These are phyloP conservation scores for Boletales sp. DNA, from an alignment of 768 basidiomycete genomes.

Conservation along the genomic window DNA sequence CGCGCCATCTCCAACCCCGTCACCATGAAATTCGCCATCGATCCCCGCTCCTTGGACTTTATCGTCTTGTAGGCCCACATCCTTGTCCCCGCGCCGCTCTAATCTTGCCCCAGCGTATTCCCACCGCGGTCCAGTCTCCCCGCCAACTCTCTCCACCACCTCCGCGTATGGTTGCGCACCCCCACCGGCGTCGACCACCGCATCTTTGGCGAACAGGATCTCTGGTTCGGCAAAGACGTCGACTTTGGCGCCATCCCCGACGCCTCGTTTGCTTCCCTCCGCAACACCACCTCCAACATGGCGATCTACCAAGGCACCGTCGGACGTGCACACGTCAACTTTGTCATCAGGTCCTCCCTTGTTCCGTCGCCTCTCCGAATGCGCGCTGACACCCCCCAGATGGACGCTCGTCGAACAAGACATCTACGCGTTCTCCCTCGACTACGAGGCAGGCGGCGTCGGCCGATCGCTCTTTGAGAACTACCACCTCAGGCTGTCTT, in stretches of 20 bases:
- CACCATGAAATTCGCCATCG: constrained; percentile 43
- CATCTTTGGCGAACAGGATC: constrained; percentile 58
- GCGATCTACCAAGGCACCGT: constrained; percentile 54
- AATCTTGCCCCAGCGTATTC: constrained; percentile 40
- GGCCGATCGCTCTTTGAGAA: constrained; percentile 54
- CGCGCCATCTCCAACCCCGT: constrained; percentile 48
- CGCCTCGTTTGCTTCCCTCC: constrained; percentile 52
- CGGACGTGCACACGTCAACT: constrained; percentile 54
- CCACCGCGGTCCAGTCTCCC: constrained; percentile 58
- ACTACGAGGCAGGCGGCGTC: constrained; percentile 63
- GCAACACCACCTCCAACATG: constrained; percentile 38
- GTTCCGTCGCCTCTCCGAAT: background rate
- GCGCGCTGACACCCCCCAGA: constrained; percentile 19
- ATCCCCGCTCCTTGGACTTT: constrained; percentile 56
- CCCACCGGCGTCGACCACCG: constrained; percentile 57
- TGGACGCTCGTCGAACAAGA: constrained; percentile 45
- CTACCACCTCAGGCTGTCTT: constrained; percentile 48
- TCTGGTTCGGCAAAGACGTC: constrained; percentile 66
- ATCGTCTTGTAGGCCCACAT: constrained; percentile 49
- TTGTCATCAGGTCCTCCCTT: constrained; percentile 48
- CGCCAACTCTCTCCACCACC: constrained; percentile 47
- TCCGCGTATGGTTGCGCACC: constrained; percentile 60
- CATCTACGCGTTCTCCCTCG: constrained; percentile 53
- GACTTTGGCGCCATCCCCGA: constrained; percentile 57
- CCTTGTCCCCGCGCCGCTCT: no score